Percentiles rank a stretch among this genome's conserved stretches.
Conservation (phyloP, 352 stramenopile species). For the Nothophytophthora sp. region DNA sequence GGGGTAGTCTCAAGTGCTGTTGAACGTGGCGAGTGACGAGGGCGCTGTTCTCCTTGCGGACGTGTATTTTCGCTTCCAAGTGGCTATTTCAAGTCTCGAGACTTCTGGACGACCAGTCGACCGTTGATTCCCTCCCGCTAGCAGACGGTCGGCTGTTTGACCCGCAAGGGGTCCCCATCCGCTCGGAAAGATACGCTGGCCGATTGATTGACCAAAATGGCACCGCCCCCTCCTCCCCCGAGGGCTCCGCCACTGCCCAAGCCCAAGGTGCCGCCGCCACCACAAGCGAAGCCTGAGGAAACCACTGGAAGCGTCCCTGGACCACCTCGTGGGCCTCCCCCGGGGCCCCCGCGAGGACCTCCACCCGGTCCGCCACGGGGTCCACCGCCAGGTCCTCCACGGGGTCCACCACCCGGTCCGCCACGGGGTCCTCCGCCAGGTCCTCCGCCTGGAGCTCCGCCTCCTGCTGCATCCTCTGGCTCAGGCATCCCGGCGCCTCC, state of each 20-base stretch:
- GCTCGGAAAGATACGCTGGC: conserved; percentile 19
- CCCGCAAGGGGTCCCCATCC: too few relatives aligned
- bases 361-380: conserved; percentile 28
- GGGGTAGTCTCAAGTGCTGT: neutral
- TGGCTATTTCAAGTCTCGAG: neutral
- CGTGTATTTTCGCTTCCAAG: conserved; percentile 16
- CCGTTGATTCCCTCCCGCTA: conserved; percentile 11
- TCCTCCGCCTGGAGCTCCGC: conserved; percentile 28
- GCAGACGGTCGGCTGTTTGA: too few relatives aligned
- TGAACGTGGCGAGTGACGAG: neutral
- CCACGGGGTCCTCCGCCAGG: conserved; percentile 25
- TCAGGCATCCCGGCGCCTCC: conserved; percentile 30
- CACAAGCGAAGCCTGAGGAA: conserved; percentile 10
- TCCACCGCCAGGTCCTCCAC: conserved; percentile 31
- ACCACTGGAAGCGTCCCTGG: too few relatives aligned
- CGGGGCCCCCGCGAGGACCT: conserved; percentile 17
- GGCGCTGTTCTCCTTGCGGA: neutral
- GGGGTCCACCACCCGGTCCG: conserved; percentile 22
- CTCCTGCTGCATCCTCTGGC: neutral
- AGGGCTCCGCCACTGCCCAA: conserved; percentile 20
- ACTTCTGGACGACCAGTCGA: neutral
- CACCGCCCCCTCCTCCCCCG: conserved; percentile 19
- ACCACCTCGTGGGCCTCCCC: conserved; percentile 12
- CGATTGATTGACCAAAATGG: conserved; percentile 11
- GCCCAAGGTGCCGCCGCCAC: conserved; percentile 14